Percentiles rank a stretch among this genome's conserved stretches.
phyloP scores from a whole-genome alignment of 768 basidiomycete genomes.

The Pleurotus ostreatus region DNA sequence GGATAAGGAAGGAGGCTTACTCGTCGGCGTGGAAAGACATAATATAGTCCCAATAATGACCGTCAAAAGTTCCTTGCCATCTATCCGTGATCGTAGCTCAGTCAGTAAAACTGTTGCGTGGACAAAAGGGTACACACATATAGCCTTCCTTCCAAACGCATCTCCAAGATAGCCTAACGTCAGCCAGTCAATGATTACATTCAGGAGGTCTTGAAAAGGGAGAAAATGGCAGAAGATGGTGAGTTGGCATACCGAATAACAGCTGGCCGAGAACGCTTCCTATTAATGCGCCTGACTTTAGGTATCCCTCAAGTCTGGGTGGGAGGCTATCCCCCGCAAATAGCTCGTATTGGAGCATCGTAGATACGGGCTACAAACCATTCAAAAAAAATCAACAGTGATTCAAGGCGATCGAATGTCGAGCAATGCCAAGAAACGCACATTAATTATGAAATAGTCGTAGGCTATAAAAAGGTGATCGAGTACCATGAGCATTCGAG shows the following conservation, averaged over 20 bases:
- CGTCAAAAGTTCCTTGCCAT: slow-evolving; percentile 77
- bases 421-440: slow-evolving; percentile 20
- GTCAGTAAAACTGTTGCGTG: slow-evolving; percentile 1
- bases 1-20: slow-evolving; percentile 17
- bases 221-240: no score
- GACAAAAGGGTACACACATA: slow-evolving; percentile 35
- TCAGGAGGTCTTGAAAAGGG: no score
- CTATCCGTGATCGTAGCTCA: slow-evolving; percentile 23
- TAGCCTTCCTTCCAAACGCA: slow-evolving; percentile 61
- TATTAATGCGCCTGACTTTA: slow-evolving; percentile 68
- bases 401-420: no score
- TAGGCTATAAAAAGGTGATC: slow-evolving; percentile 40
- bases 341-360: slow-evolving; percentile 63
- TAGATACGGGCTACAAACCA: slow-evolving; percentile 49
- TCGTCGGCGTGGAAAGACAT: slow-evolving; percentile 62
- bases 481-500: background rate
- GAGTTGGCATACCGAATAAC: slow-evolving; percentile 39
- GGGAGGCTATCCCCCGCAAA: slow-evolving; percentile 52
- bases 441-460: slow-evolving; percentile 70
- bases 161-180: slow-evolving; percentile 58
- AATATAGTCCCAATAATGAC: slow-evolving; percentile 78
- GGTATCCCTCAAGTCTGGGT: slow-evolving; percentile 49
- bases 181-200: no score
- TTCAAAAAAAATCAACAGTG: no score
- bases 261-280: slow-evolving; percentile 72